Evolutionary conservation across 495 filamentous ascomycete genomes (phyloP), one percentile per base, ranked within the genome.

Genomic region (Aspergillus olivimuriae): DNA sequence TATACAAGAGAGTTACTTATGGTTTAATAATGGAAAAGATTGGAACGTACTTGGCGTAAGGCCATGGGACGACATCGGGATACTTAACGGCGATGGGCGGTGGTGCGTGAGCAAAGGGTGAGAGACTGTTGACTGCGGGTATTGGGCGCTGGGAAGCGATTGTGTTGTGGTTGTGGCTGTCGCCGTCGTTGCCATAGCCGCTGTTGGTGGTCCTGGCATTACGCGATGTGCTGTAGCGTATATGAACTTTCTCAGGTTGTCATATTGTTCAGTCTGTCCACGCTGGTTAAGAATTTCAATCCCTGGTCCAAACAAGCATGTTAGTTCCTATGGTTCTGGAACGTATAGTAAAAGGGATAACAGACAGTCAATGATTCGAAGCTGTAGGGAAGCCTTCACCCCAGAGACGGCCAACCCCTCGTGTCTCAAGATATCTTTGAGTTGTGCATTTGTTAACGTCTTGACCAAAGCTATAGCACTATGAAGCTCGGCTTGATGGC

Each of bases 331-430:
- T 11, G 15, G 18, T 17, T 7, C 9, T 21, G 6, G 14, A 21
- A 2, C 1, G 22, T 33, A 43, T 26, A 31, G 39, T 9, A 41
- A 21, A 14, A 51, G 46, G 46, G 44, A 36, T 40, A 42, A 80
- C 86, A 61, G 69, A 96, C 92, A 77, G 20, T 76, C 58, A 47
- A 82, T 79, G 36, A 96, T 82, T 46, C 90, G 82, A 19, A 64
- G 61, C 60, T 94, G 89, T 32, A 97, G 66, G 15, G 82, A 73
- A 20, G 78, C 72, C 66, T 98, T 98, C 46, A 87, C 79, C 7
- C 92, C 92, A 20, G 78, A 84, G 30, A 86, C 81, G 24, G 73
- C 68, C 14, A 91, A 72, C 20, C 78, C 74, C 58, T 91, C 83
- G 43, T 68, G 65, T 31, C 75, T 77, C 52, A 89, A 78, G 50